Base-by-base conservation (phyloP, 352 stramenopile species). In the Achlya hypogyna region DNA sequence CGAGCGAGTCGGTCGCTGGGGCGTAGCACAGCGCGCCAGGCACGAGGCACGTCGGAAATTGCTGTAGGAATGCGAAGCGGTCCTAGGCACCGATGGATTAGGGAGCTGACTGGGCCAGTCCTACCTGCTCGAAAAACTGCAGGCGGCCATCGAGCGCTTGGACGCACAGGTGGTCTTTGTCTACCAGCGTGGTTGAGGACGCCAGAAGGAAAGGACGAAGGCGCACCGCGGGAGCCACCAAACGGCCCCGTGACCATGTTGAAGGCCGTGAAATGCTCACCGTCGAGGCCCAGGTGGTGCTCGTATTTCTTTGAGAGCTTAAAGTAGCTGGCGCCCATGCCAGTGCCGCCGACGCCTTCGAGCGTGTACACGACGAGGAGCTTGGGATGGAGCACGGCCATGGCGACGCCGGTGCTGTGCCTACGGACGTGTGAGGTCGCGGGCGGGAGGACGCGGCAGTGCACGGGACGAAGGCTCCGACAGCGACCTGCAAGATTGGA, bases 261-360 rank as follows among this genome's bases (percentile, higher is more conserved):
- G 78, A 79, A 96, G 1, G 90, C 86, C 35, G 89, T 96, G 60
- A 97, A 97, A 63, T 95, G 86, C 65, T 88, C 78, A n/a, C 87
- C 88, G 53, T 96, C 87, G 64, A 93, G 74, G 27, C 88, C 89
- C 25, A 97, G 76, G 28, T 83, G 60, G 69, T 97, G 89, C 64
- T 94, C 79, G 69, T 97, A 97, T 23, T 81, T 77, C 42, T 85
- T 79, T 18, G 81, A 76, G 51, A 96, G 70, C 45, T 88, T 86
- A 71, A 91, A 93, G 75, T 94, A 96, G 70, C 77, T 92, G 9
- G 87, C 84, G 0, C 76, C 58, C 78, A 89, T 78, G 45, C 87
- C 84, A 32, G 72, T 76, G 28, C 87, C 87, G n/a, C 84, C 87
- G 27, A 91, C 72, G 20, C 74, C 81, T 58, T 96, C 81, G 34